Conservation (phyloP, 75 land plant genomes). For the Pinus albicaulis region DNA sequence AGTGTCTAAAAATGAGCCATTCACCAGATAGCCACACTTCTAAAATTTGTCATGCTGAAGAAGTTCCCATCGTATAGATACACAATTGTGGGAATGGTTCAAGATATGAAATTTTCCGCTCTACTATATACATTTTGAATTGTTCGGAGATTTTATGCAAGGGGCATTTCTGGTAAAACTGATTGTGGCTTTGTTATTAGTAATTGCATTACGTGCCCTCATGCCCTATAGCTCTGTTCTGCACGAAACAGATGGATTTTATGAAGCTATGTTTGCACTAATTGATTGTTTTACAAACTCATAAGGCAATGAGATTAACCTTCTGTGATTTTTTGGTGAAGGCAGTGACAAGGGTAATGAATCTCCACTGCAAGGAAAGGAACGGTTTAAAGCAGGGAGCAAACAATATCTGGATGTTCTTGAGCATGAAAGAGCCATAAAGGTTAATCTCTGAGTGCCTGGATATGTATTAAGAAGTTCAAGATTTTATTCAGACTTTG, state of each 20-base stretch:
- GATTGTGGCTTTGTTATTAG: neutral
- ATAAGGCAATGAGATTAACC: neutral
- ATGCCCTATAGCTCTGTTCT: neutral
- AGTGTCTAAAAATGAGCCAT: neutral
- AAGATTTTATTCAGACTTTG: neutral
- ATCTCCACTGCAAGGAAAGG: neutral
- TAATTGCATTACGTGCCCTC: neutral
- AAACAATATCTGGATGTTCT: conserved; percentile 75
- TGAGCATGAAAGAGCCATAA: conserved; percentile 76
- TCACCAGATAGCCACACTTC: neutral
- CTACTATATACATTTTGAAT: neutral
- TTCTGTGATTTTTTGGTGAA: neutral
- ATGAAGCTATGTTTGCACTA: neutral
- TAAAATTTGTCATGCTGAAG: neutral
- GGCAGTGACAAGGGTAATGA: conserved; percentile 3
- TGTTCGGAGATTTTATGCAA: neutral
- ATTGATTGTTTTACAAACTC: neutral
- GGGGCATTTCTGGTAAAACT: neutral
- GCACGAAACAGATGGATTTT: neutral
- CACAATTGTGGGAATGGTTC: neutral
- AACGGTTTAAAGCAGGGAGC: conserved; percentile 57
- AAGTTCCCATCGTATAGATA: neutral
- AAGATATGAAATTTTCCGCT: neutral
- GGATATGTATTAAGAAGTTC: neutral
- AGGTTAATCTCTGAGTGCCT: conserved; percentile 33